These are phyloP conservation scores for Exophiala oligosperma DNA, from an alignment of 2,329 filamentous ascomycete species.

Conservation along the genomic window DNA sequence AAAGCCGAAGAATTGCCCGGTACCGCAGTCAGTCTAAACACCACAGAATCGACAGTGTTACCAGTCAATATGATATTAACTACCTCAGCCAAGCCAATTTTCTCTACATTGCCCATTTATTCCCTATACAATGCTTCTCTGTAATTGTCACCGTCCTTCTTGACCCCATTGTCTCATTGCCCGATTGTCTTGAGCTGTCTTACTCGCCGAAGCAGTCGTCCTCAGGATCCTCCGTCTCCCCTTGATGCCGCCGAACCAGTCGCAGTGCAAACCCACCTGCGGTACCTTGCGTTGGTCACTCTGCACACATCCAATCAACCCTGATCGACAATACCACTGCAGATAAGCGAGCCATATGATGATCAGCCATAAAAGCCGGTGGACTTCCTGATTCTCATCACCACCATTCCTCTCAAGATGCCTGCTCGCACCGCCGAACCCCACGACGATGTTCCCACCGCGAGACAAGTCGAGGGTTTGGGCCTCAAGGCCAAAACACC, in stretches of 20 bases:
- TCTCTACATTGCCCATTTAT: conserved; percentile 10
- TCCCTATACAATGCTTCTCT: conserved; percentile 12
- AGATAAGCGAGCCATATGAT: conserved; percentile 16
- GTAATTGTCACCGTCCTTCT: not conserved
- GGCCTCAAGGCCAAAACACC: conserved; percentile 33
- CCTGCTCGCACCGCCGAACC: conserved; percentile 29
- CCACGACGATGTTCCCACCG: conserved; percentile 39
- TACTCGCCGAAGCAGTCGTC: not conserved
- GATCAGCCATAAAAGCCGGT: conserved; percentile 2
- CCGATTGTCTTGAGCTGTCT: not conserved
- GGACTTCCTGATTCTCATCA: conserved; percentile 16
- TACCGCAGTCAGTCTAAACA: not conserved
- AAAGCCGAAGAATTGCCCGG: not conserved
- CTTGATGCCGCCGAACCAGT: conserved; percentile 18
- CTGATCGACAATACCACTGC: conserved; percentile 13
- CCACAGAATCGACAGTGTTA: not conserved
- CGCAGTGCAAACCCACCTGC: conserved; percentile 12
- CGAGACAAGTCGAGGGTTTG: conserved; percentile 13
- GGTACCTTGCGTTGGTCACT: conserved; percentile 15
- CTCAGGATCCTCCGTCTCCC: not conserved
- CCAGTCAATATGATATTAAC: not conserved
- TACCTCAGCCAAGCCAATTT: conserved; percentile 22
- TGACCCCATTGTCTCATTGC: not conserved
- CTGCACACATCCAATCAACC: conserved; percentile 9
- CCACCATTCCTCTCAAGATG: conserved; percentile 19